Evolutionary conservation across 176 grass and related monocot species (phyloP).

Genomic region (Dendrocalamus sinicus): DNA sequence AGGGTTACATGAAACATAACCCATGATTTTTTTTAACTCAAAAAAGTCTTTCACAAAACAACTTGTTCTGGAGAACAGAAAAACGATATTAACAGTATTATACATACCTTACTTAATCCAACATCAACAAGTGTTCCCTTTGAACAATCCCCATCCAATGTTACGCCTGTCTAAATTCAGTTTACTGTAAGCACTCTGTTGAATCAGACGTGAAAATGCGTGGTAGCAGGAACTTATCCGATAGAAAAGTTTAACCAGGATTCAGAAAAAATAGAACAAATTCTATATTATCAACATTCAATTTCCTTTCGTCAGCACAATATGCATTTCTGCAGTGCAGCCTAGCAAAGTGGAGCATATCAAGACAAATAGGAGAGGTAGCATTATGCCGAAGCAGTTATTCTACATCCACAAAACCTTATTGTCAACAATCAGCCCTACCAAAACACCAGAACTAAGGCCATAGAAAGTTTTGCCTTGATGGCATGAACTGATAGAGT

Average conservation of each 20-base stretch:
- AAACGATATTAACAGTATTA: background rate
- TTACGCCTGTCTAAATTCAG: constrained; percentile 69
- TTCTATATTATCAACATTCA: background rate
- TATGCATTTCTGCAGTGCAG: background rate
- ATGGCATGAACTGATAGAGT: background rate
- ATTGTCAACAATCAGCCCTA: background rate
- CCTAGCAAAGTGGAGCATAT: background rate
- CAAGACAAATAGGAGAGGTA: constrained; percentile 13
- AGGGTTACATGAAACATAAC: background rate
- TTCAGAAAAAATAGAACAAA: background rate
- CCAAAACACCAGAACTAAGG: background rate
- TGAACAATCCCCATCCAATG: constrained; percentile 73
- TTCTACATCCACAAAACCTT: constrained; percentile 4
- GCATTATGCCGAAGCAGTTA: background rate
- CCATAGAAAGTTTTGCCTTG: background rate
- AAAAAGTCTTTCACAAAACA: constrained; percentile 14
- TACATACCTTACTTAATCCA: constrained; percentile 89
- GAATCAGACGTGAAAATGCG: constrained; percentile 27
- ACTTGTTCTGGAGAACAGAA: constrained; percentile 4
- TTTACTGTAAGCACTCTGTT: constrained; percentile 44
- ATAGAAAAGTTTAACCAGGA: constrained; percentile 1
- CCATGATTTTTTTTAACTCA: constrained; percentile 7
- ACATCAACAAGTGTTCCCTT: constrained; percentile 89
- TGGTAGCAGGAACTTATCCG: background rate
- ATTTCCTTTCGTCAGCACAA: constrained; percentile 15